A percentile compares a stretch with the other conserved stretches of the same genome.
These are phyloP conservation scores for Aspergillus bombycis DNA, from an alignment of 2,329 filamentous ascomycete genomes.

Conservation along the genomic window DNA sequence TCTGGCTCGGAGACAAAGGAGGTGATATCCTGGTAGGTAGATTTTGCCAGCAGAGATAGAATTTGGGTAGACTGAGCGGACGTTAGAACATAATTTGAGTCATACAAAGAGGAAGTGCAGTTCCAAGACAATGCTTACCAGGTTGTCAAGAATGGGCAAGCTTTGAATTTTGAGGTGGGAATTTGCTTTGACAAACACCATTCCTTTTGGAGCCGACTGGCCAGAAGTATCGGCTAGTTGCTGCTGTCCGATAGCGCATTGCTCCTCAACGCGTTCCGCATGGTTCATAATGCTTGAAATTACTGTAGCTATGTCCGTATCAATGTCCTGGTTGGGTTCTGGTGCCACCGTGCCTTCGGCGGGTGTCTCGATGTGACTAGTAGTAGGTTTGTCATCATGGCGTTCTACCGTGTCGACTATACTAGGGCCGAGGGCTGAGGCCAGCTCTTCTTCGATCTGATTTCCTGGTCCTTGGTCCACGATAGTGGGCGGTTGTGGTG, in stretches of 20 bases:
- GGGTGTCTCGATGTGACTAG: conserved; percentile 24
- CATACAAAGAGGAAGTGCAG: neutral
- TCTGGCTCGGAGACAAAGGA: conserved; percentile 59
- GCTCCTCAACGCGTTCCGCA: conserved; percentile 45
- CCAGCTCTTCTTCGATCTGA: conserved; percentile 41
- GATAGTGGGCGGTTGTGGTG: conserved; percentile 22
- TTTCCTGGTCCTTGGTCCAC: conserved; percentile 32
- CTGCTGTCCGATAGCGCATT: conserved; percentile 40
- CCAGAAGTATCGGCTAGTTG: conserved; percentile 32
- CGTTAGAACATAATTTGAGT: conserved; percentile 1
- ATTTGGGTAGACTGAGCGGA: conserved; percentile 59
- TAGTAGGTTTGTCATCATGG: conserved; percentile 21
- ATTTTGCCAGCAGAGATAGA: conserved; percentile 59
- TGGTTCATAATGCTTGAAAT: conserved; percentile 49
- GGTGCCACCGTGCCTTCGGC: conserved; percentile 23
- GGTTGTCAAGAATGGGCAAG: conserved; percentile 63
- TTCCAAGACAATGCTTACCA: conserved; percentile 48
- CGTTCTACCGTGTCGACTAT: conserved; percentile 32
- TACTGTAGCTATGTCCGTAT: conserved; percentile 41
- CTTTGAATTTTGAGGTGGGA: conserved; percentile 60
- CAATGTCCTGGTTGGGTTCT: conserved; percentile 31
- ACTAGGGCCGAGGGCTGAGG: conserved; percentile 36
- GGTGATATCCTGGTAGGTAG: conserved; percentile 59
- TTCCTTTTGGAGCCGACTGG: conserved; percentile 35
- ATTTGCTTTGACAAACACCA: conserved; percentile 47